A percentile compares a stretch with the other conserved stretches of the same genome.
phyloP scores from a whole-genome alignment of 352 stramenopile genomes.

The Nothophytophthora sp. region DNA sequence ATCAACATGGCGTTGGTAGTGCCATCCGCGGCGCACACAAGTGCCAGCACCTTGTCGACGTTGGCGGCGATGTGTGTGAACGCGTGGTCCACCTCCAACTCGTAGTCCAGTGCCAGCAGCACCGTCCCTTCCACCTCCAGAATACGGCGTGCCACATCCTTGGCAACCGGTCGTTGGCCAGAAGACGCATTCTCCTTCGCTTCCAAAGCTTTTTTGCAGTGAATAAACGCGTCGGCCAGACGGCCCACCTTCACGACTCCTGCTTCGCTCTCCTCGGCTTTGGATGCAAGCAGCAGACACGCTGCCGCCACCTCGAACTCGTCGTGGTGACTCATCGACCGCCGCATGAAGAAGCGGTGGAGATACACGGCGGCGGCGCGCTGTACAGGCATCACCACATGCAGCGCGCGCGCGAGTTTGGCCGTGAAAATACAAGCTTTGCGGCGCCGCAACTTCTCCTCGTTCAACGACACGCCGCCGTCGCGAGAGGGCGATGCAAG shows the following conservation, averaged over 20 bases:
- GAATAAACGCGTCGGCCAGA: conserved; percentile 21
- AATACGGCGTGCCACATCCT: conserved; percentile 5
- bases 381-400: conserved; percentile 36
- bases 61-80: conserved; percentile 44
- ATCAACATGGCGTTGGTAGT: conserved; percentile 3
- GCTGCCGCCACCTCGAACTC: conserved; percentile 28
- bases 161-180: background rate
- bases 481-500: conserved; percentile 26
- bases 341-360: conserved; percentile 50
- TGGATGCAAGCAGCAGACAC: conserved; percentile 47
- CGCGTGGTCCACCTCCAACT: conserved; percentile 46
- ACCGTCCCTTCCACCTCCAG: conserved; percentile 41
- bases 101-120: conserved; percentile 44
- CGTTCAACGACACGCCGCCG: conserved; percentile 28
- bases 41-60: conserved; percentile 33
- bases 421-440: conserved; percentile 36
- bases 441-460: conserved; percentile 29
- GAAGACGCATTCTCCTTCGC: too few species aligned
- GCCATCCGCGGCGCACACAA: conserved; percentile 8
- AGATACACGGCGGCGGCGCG: conserved; percentile 46
- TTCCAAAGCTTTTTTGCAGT: conserved; percentile 2
- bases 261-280: conserved; percentile 44
- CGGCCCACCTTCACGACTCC: conserved; percentile 26
- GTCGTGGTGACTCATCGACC: conserved; percentile 35
- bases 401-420: conserved; percentile 24